Conservation (phyloP, 1,284 basidiomycete genomes). For the Ceratorhiza oryzae-sativae region DNA sequence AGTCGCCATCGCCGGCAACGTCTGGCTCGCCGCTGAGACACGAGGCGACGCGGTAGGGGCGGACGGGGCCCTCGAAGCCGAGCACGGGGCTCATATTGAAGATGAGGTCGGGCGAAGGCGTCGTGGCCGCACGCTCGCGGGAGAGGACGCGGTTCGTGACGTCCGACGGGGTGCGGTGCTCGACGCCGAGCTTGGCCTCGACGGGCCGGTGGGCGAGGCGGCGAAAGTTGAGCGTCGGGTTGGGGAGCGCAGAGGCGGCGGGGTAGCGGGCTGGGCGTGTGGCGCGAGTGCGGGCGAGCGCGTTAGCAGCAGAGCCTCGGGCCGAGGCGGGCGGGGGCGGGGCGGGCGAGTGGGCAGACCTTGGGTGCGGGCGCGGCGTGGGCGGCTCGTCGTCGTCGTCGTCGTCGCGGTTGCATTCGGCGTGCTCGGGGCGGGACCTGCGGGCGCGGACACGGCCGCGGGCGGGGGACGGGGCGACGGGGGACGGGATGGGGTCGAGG, state of each 20-base stretch:
- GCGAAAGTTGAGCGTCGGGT: constrained; percentile 1
- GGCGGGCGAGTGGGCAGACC: constrained; percentile 4
- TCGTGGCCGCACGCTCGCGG: constrained; percentile 3
- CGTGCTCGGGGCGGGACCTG: not conserved
- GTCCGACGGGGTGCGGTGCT: constrained; percentile 10
- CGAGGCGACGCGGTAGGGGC: constrained; percentile 3
- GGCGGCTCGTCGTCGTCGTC: not conserved
- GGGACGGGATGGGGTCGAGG: constrained; percentile 19
- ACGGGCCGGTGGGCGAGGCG: constrained; percentile 14
- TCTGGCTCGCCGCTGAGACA: constrained; percentile 1
- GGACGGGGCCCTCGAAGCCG: not conserved
- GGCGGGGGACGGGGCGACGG: not conserved
- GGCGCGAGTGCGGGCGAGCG: not conserved
- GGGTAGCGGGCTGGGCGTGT: not conserved
- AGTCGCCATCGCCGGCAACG: constrained; percentile 29
- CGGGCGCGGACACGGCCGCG: constrained; percentile 12
- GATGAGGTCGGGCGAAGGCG: constrained; percentile 29
- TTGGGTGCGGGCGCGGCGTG: not conserved
- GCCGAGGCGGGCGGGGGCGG: not conserved
- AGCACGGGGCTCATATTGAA: constrained; percentile 33
- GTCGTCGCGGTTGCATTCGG: not conserved
- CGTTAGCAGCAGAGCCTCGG: not conserved
- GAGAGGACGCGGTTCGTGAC: not conserved
- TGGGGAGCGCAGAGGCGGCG: not conserved
- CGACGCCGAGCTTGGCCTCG: not conserved